Conservation (phyloP, 768 basidiomycete species). For the Leucosporidium scottii region DNA sequence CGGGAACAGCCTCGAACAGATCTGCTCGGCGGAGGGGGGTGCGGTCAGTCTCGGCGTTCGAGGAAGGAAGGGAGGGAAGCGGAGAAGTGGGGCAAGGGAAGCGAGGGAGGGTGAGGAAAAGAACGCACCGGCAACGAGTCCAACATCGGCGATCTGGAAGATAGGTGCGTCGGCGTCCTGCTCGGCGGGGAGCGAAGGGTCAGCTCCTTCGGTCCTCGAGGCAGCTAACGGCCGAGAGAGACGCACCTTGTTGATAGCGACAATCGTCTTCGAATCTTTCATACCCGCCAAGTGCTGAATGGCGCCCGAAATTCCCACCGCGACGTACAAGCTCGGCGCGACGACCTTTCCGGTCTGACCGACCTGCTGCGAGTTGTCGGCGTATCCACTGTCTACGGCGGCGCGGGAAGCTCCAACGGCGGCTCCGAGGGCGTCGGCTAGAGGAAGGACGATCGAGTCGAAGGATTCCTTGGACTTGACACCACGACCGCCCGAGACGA, state of each 20-base stretch:
- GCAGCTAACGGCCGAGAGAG: too few relatives aligned
- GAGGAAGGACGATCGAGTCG: conserved; percentile 70
- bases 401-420: conserved; percentile 97
- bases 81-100: background rate
- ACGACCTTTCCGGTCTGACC: conserved; percentile 99
- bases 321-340: conserved; percentile 92
- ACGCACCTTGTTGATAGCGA: conserved; percentile 89
- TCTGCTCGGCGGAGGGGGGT: conserved; percentile 45
- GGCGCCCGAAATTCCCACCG: conserved; percentile 93
- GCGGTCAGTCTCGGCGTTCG: background rate
- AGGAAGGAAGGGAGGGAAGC: too few relatives aligned
- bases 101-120: background rate
- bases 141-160: conserved; percentile 95
- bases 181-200: background rate
- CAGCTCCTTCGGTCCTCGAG: background rate
- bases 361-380: conserved; percentile 96
- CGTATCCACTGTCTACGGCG: conserved; percentile 96
- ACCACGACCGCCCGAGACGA: conserved; percentile 92
- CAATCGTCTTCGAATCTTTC: conserved; percentile 98
- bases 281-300: conserved; percentile 99
- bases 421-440: conserved; percentile 87
- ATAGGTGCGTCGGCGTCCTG: conserved; percentile 97
- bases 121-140: conserved; percentile 60
- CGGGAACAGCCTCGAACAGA: conserved; percentile 82
- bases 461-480: conserved; percentile 95